phyloP scores from a whole-genome alignment of 371 early-diverging fungal species.

The Cokeromyces recurvatus region DNA sequence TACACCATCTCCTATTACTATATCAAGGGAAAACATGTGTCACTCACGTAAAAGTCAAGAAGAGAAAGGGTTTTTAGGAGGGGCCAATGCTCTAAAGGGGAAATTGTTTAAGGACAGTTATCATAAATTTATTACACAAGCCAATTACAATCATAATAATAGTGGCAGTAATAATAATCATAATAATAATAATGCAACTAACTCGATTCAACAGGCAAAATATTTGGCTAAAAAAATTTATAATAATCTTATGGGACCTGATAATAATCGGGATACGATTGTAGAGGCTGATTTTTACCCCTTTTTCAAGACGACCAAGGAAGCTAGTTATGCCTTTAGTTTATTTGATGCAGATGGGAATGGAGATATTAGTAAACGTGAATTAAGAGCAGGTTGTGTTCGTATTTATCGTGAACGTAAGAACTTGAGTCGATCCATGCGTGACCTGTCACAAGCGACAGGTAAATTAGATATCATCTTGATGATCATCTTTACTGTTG shows the following conservation, averaged over 20 bases:
- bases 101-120: slow-evolving; percentile 28
- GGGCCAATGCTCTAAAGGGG: slow-evolving; percentile 23
- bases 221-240: slow-evolving; percentile 47
- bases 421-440: slow-evolving; percentile 49
- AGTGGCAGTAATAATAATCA: not conserved
- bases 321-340: slow-evolving; percentile 61
- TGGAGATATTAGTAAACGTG: slow-evolving; percentile 61
- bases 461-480: slow-evolving; percentile 63
- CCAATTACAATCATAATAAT: not conserved
- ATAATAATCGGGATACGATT: slow-evolving; percentile 32
- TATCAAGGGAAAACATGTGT: not conserved
- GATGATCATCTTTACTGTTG: slow-evolving; percentile 37
- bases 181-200: slow-evolving; percentile 3
- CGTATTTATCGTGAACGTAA: slow-evolving; percentile 61
- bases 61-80: slow-evolving; percentile 12
- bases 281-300: slow-evolving; percentile 47
- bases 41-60: not conserved
- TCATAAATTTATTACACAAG: slow-evolving; percentile 12
- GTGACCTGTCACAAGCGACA: slow-evolving; percentile 64
- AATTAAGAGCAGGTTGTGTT: slow-evolving; percentile 55
- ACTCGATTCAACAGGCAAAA: slow-evolving; percentile 42
- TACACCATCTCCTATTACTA: not conserved
- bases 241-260: slow-evolving; percentile 28
- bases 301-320: slow-evolving; percentile 53
- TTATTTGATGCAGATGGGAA: slow-evolving; percentile 68